Base-by-base conservation (phyloP, 2,329 filamentous ascomycete genomes). In the Rugonectria rugulosa region DNA sequence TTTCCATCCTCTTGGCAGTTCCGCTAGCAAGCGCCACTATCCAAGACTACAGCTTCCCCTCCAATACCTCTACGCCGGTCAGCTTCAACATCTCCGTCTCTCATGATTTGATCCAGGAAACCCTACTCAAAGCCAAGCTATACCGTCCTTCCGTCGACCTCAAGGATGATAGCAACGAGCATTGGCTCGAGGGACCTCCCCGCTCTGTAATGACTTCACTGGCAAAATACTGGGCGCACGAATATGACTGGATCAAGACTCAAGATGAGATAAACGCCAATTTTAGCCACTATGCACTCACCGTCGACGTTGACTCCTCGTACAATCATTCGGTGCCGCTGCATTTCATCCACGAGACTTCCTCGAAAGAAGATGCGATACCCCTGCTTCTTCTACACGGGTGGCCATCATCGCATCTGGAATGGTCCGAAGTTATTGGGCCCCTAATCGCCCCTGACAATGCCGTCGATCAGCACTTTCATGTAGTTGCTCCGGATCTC, bases 211-310 rank as follows among this genome's bases (percentile, higher is more conserved):
- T 44, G 41, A 23, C 9, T 6, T 10, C n/a, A n/a, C 26, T 44
- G 2, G 41, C 41, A 12, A 12, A 15, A 4, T 17, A 44, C n/a
- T 44, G 41, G 41, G 41, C 41, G 11, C 5, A 44, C 3, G 27
- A 32, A 26, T 44, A 44, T n/a, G 41, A 44, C 41, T 44, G 41
- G 41, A 32, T 21, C 17, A 31, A 31, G n/a, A 20, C 19, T 3
- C 41, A 44, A 20, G 41, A 44, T 7, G 26, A 44, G 19, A 44
- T 44, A 19, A 44, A 44, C 27, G 27, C 24, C 8, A 44, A 44
- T 10, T 44, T 32, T 7, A 32, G 26, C 32, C 41, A 44, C 19
- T 44, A 32, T 19, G 41, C 41, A 26, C 19, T 44, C 15, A 44
- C 41, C 12, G 27, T 44, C 10, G 15, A 26, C 8, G 27, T n/a